Base-by-base conservation (phyloP, 2,329 filamentous ascomycete species). In the Didymosphaeria variabile region DNA sequence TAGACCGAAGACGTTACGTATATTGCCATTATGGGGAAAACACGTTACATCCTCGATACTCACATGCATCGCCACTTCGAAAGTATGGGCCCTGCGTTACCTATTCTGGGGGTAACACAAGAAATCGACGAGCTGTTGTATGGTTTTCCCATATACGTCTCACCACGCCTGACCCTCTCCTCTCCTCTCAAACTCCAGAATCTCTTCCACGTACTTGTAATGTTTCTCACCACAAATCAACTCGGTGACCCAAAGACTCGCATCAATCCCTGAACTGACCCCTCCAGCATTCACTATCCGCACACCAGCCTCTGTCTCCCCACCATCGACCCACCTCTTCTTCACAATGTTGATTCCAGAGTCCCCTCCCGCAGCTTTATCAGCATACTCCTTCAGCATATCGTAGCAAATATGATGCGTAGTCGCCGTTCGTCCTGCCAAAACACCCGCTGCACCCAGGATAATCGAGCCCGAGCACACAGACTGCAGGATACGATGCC, bases 381-480 rank as follows among this genome's bases (percentile, higher is more conserved):
- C 72, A 0, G 73, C 70, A 23, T 71, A 51, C 51, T 64, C n/a
- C 56, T 74, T 70, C 31, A 76, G 53, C 55, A 59, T 44, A 0
- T 74, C 70, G 3, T 72, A 70, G 9, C 55, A 62, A n/a, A 72
- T 36, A 55, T 81, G 79, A 67, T 82, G 80, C 21, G 79, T 81
- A 1, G 80, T 81, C 1, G 72, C 72, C 5, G 69, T 76, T 51
- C 77, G 69, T 12, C 72, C 74, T 3, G 67, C 66, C 13, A 81
- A 55, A 5, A 80, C 61, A 1, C 79, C 78, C 2, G 79, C 68
- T 3, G 76, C 77, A 17, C 75, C 80, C 1, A 81, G 64, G 0
- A 82, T 55, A 2, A 80, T 60, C 0, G 76, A 67, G 1, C 80
- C 79, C 1, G 78, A 79, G 64, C 80, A 82, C 5, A 82, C 73